A percentile compares a stretch with the other conserved stretches of the same genome.
These are phyloP conservation scores for Aureobasidium sp. DNA, from an alignment of 2,329 filamentous ascomycete genomes.

Conservation along the genomic window DNA sequence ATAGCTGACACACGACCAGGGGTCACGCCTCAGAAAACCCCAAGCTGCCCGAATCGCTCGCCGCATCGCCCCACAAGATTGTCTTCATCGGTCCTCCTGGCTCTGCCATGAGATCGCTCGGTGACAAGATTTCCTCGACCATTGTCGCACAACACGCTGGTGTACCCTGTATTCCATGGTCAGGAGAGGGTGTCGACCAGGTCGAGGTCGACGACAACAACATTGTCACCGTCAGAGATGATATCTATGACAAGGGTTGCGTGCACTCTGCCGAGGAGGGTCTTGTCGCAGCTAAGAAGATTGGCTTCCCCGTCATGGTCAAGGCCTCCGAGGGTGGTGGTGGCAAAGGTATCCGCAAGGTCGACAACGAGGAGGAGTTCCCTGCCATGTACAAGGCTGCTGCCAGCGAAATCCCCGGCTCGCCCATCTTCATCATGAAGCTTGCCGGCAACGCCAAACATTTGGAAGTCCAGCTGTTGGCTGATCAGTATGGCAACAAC, in stretches of 20 bases:
- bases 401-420: conserved; percentile 94
- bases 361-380: conserved; percentile 76
- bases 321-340: conserved; percentile 99
- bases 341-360: conserved; percentile 98
- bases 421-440: conserved; percentile 99
- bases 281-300: conserved; percentile 73
- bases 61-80: conserved; percentile 95
- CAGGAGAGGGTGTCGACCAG: conserved; percentile 78
- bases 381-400: conserved; percentile 86
- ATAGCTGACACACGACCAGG: conserved; percentile 40
- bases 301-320: conserved; percentile 99
- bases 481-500: conserved; percentile 99
- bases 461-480: conserved; percentile 92
- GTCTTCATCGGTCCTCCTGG: conserved; percentile 98
- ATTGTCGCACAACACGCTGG: conserved; percentile 96
- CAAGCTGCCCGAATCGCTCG: conserved; percentile 89
- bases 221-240: conserved; percentile 84
- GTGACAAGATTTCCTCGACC: conserved; percentile 99
- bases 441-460: conserved; percentile 91
- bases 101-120: conserved; percentile 96
- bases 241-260: conserved; percentile 83
- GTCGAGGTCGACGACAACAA: conserved; percentile 72
- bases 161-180: conserved; percentile 99
- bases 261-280: conserved; percentile 86
- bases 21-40: conserved; percentile 99